Evolutionary conservation across 2,329 filamentous ascomycete genomes (phyloP).

Genomic region (Blastomyces emzantsi): DNA sequence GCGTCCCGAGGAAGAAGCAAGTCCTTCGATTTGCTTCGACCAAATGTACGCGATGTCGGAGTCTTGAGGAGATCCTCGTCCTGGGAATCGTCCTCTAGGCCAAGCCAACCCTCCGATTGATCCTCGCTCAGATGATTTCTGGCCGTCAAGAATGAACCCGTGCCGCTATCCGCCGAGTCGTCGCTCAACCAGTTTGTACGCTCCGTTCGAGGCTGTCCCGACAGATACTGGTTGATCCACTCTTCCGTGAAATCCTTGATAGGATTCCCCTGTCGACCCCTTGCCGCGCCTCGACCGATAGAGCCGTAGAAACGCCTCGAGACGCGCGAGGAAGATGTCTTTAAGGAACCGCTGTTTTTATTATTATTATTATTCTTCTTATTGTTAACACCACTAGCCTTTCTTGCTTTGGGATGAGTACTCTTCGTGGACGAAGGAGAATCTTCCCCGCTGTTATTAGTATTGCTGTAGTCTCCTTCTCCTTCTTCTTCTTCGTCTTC

Average conservation of each 20-base stretch:
- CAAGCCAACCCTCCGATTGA: conserved; percentile 37
- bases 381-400: not conserved
- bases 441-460: conserved; percentile 12
- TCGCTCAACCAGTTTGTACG: conserved; percentile 78
- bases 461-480: not conserved
- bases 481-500: not conserved
- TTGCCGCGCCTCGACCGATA: conserved; percentile 21
- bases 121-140: conserved; percentile 35
- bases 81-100: conserved; percentile 31
- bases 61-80: conserved; percentile 34
- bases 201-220: conserved; percentile 59
- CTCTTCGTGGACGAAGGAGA: conserved; percentile 18
- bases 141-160: conserved; percentile 50
- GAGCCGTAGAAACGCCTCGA: conserved; percentile 21
- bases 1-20: not conserved
- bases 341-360: not conserved
- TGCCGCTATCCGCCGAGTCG: conserved; percentile 61
- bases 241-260: conserved; percentile 61
- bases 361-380: not conserved
- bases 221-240: conserved; percentile 79
- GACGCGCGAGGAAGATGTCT: conserved; percentile 20
- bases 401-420: conserved; percentile 8
- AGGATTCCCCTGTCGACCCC: conserved; percentile 25
- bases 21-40: conserved; percentile 11
- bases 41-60: conserved; percentile 23